phyloP scores from a whole-genome alignment of 768 basidiomycete species.

The Pisolithus sp. region DNA sequence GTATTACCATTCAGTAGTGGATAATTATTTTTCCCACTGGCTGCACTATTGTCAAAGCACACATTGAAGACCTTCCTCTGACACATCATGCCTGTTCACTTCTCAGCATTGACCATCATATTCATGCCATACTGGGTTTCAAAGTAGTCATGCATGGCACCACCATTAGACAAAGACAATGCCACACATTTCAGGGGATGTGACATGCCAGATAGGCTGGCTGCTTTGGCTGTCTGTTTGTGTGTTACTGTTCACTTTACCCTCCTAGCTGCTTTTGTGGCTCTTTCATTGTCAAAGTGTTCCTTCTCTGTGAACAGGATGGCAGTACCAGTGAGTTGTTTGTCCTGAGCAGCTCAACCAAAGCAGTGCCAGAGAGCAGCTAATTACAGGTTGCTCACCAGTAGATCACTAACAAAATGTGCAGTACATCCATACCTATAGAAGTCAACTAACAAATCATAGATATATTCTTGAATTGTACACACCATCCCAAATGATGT shows the following conservation, averaged over 20 bases:
- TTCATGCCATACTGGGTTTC: too few species aligned
- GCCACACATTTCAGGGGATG: too few species aligned
- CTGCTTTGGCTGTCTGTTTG: background rate
- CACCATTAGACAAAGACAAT: too few species aligned
- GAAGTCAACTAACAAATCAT: too few species aligned
- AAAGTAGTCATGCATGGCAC: too few species aligned
- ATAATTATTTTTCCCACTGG: slow-evolving; percentile 8
- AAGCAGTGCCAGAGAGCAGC: slow-evolving; percentile 28
- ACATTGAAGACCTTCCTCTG: slow-evolving; percentile 9
- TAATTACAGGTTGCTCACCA: slow-evolving; percentile 21
- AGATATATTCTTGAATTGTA: too few species aligned
- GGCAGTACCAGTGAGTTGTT: slow-evolving; percentile 9
- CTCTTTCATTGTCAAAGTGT: slow-evolving; percentile 16
- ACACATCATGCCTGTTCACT: slow-evolving; percentile 5
- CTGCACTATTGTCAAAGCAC: slow-evolving; percentile 17
- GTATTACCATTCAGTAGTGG: background rate
- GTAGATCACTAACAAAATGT: slow-evolving; percentile 31
- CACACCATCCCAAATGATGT: slow-evolving; percentile 34
- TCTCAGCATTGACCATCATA: slow-evolving; percentile 4
- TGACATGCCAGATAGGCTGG: background rate
- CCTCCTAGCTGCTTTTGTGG: background rate
- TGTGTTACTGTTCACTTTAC: background rate
- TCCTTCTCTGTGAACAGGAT: slow-evolving; percentile 26
- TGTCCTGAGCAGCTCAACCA: slow-evolving; percentile 22
- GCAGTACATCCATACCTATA: slow-evolving; percentile 30